phyloP scores from a whole-genome alignment of 176 grass and related monocot species.

The Aegilops longissima region DNA sequence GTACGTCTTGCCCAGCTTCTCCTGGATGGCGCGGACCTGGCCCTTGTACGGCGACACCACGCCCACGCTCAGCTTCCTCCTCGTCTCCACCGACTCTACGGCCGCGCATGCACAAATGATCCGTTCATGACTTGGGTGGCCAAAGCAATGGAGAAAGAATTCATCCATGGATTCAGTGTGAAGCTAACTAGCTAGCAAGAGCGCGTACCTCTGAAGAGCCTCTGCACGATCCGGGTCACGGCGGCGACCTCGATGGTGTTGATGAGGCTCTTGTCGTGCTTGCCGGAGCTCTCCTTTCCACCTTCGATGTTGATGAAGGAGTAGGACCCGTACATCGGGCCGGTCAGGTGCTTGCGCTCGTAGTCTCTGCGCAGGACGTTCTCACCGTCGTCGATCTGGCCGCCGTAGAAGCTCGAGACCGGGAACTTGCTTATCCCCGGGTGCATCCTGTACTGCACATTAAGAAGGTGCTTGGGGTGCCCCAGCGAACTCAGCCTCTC shows the following conservation, averaged over 20 bases:
- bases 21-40: slow-evolving; percentile 53
- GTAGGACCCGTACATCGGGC: slow-evolving; percentile 58
- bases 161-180: no score
- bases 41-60: slow-evolving; percentile 62
- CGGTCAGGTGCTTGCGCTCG: slow-evolving; percentile 25
- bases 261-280: slow-evolving; percentile 35
- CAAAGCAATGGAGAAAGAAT: background rate
- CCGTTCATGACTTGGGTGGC: no score
- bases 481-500: slow-evolving; percentile 59
- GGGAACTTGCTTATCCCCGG: slow-evolving; percentile 79
- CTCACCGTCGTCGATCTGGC: slow-evolving; percentile 37
- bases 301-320: slow-evolving; percentile 67
- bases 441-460: slow-evolving; percentile 86
- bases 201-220: slow-evolving; percentile 41
- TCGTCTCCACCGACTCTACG: slow-evolving; percentile 21
- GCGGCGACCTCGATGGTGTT: slow-evolving; percentile 64
- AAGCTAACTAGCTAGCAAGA: background rate
- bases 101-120: background rate
- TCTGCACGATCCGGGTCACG: slow-evolving; percentile 40
- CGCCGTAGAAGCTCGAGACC: slow-evolving; percentile 39
- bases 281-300: slow-evolving; percentile 47
- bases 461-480: slow-evolving; percentile 64
- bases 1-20: slow-evolving; percentile 39
- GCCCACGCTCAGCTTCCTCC: slow-evolving; percentile 25
- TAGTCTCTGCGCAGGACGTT: slow-evolving; percentile 55